These are phyloP conservation scores for Ophiostoma australiae DNA, from an alignment of 2,329 filamentous ascomycete species.

Conservation along the genomic window DNA sequence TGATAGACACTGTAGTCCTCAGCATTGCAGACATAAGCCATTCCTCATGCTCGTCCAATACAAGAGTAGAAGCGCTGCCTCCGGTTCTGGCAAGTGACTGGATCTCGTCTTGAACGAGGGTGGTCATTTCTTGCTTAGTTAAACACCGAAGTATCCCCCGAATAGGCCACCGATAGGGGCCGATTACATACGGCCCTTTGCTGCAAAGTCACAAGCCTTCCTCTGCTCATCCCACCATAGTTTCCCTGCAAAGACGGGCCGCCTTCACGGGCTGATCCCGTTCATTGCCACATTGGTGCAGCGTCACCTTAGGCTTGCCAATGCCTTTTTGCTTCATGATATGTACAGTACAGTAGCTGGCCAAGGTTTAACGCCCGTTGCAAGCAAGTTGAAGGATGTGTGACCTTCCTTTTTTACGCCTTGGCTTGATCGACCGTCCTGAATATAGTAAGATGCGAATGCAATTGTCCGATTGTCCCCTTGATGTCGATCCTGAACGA, in stretches of 20 bases:
- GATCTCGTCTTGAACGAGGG: not conserved
- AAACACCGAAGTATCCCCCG: conserved; percentile 3
- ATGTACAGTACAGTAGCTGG: not conserved
- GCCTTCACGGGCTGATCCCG: conserved; percentile 9
- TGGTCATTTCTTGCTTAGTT: not conserved
- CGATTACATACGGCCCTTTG: conserved; percentile 3
- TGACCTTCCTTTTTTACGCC: not conserved
- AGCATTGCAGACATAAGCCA: not conserved
- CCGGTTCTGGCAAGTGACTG: not conserved
- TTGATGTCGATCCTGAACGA: not conserved
- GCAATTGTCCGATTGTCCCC: not conserved
- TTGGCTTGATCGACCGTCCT: not conserved
- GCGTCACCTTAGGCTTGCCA: not conserved
- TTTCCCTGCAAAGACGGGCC: not conserved
- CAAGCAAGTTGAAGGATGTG: not conserved
- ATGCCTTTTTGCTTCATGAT: not conserved
- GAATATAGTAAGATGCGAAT: not conserved
- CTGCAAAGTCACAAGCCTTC: not conserved
- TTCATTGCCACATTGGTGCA: not conserved
- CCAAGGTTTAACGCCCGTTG: not conserved
- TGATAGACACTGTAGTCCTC: not conserved
- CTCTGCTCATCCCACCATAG: not conserved
- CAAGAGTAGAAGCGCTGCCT: not conserved
- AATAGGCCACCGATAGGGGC: conserved; percentile 1
- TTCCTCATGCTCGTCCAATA: not conserved